Base-by-base conservation (phyloP, 768 basidiomycete genomes). In the Hebeloma cylindrosporum region DNA sequence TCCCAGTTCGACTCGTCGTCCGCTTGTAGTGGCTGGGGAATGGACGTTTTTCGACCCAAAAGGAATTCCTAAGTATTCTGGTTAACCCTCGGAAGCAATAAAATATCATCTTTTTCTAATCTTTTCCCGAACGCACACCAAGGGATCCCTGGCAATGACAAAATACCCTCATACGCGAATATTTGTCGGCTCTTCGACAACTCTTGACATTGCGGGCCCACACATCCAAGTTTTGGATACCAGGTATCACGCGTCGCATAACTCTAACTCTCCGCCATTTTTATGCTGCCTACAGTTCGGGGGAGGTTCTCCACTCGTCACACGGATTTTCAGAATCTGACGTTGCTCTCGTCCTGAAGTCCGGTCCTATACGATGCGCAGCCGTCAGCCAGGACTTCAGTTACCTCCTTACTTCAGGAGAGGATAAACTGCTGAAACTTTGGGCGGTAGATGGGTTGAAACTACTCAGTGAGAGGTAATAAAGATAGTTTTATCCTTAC, bases 361-460 rank as follows among this genome's bases (percentile, higher is more conserved):
- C 77, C 5, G 83, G 83, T 0, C 78, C 79, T 3, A 67, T 90
- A 33, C 72, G 79, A 38, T 83, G 79, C 52, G 74, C 77, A 13
- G 80, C 76, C 1, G 60, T 83, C 4, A 78, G 80, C 54, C 40
- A 50, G 5, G 61, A 63, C 0, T 68, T 64, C 42, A 62, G 50
- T 22, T 74, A 81, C 52, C 63, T 92, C 11, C 77, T 79, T 4
- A 85, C 85, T 2, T 67, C 73, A 0, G 82, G 79, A 6, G 93
- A 95, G 42, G 88, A 93, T 64, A 98, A 98, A 65, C 63, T 65
- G 40, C 68, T 98, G 54, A 84, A 78, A 51, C 72, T 95, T 7
- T 93, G 88, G 84, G 69, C 75, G 21, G 53, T 91, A 5, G 77
- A 77, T 2, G 58, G 68, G 0, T 60, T 88, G 50, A 68, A 72